Conservation (phyloP, 1,284 basidiomycete genomes). For the Marasmius sp. region DNA sequence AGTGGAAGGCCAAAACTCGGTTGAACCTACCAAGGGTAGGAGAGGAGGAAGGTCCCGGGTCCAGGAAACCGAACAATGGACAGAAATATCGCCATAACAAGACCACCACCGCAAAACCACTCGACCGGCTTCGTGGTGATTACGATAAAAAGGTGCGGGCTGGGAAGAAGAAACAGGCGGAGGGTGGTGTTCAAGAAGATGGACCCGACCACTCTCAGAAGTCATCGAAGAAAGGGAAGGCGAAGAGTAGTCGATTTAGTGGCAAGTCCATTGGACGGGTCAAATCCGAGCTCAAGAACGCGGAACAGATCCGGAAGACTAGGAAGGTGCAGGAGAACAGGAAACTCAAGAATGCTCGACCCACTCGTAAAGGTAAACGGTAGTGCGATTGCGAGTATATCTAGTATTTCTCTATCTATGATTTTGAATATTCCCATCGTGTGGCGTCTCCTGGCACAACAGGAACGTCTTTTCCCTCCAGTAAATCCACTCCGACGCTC, state of each 20-base stretch:
- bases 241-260: constrained; percentile 43
- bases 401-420: neutral
- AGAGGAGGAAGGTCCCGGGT: constrained; percentile 62
- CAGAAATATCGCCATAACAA: constrained; percentile 71
- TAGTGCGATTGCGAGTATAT: constrained; percentile 21
- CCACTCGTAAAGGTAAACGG: constrained; percentile 51
- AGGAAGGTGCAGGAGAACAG: constrained; percentile 62
- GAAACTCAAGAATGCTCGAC: constrained; percentile 76
- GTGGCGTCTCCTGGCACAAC: constrained; percentile 62
- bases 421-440: constrained; percentile 70
- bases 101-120: constrained; percentile 60
- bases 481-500: constrained; percentile 74
- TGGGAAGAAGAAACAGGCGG: constrained; percentile 54
- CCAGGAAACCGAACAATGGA: constrained; percentile 23
- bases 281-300: constrained; percentile 80
- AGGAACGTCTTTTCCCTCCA: constrained; percentile 48
- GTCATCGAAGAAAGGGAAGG: constrained; percentile 30
- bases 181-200: constrained; percentile 16
- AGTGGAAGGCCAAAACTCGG: constrained; percentile 86
- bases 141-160: constrained; percentile 69
- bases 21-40: constrained; percentile 78
- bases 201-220: constrained; percentile 16
- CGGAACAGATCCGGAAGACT: constrained; percentile 80
- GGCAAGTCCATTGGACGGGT: constrained; percentile 63
- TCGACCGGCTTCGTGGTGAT: constrained; percentile 65